Percentiles rank a stretch among this genome's conserved stretches.
phyloP scores from a whole-genome alignment of 441 rosid species.

The Codiaeum variegatum region DNA sequence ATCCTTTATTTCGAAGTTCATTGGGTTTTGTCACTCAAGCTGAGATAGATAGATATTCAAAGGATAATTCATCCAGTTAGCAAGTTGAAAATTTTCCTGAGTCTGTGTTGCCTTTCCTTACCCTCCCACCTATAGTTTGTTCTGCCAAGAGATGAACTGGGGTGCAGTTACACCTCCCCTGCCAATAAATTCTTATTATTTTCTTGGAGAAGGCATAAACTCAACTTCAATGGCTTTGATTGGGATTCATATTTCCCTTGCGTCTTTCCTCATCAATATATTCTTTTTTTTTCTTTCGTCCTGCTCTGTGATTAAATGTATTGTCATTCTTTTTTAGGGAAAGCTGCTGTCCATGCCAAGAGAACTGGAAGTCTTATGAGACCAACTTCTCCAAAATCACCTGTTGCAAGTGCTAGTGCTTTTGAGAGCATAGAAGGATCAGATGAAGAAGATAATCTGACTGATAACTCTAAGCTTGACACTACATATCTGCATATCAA shows the following conservation, averaged over 20 bases:
- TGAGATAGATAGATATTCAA: background rate
- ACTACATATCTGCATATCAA: slow-evolving; percentile 56
- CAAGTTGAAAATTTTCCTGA: background rate
- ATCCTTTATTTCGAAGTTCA: background rate
- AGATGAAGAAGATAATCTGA: slow-evolving; percentile 82
- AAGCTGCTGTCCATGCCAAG: slow-evolving; percentile 58
- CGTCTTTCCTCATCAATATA: background rate
- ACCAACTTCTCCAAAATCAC: slow-evolving; percentile 92
- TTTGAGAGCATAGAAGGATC: slow-evolving; percentile 88
- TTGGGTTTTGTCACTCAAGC: background rate
- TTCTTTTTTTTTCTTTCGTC: background rate
- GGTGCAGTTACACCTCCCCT: background rate
- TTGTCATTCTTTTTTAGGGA: slow-evolving; percentile 40
- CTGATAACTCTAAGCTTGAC: slow-evolving; percentile 57
- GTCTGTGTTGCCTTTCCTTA: background rate
- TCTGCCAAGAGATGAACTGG: background rate
- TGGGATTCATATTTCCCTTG: background rate
- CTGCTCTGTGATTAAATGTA: background rate
- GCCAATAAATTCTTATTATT: background rate
- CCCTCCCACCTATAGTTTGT: background rate
- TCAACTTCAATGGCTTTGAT: background rate
- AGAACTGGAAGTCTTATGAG: slow-evolving; percentile 59
- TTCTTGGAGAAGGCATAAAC: background rate
- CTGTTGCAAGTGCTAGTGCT: slow-evolving; percentile 85
- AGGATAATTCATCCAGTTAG: background rate